These are phyloP conservation scores for Umbelopsis sp. DNA, from an alignment of 371 early-diverging fungal species.

Conservation along the genomic window DNA sequence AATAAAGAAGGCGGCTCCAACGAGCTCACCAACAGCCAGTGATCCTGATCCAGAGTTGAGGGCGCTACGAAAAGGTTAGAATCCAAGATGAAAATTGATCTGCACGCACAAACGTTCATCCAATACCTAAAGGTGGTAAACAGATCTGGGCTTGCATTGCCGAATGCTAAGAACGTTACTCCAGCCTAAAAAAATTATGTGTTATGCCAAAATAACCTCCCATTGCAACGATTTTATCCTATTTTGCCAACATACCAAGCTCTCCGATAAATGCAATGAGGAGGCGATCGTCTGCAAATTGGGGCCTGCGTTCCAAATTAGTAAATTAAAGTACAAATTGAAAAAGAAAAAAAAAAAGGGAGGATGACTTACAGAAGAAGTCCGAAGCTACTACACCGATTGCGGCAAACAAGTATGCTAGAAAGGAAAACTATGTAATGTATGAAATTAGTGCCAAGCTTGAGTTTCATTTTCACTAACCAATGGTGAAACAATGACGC, in stretches of 20 bases:
- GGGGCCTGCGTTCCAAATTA: constrained; percentile 45
- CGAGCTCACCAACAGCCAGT: constrained; percentile 80
- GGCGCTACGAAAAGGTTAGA: constrained; percentile 48
- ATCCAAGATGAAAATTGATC: neutral
- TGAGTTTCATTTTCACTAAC: constrained; percentile 14
- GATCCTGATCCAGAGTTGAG: constrained; percentile 73
- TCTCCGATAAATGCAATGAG: constrained; percentile 65
- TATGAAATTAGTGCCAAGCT: neutral
- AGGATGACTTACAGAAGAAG: constrained; percentile 62
- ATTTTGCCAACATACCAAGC: constrained; percentile 49
- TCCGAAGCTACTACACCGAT: constrained; percentile 72
- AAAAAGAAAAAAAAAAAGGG: too few species aligned
- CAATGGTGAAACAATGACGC: neutral
- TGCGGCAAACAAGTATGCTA: constrained; percentile 62
- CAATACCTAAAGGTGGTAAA: constrained; percentile 74
- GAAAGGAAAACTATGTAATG: constrained; percentile 33
- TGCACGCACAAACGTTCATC: neutral
- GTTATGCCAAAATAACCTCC: constrained; percentile 7
- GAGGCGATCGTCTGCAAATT: constrained; percentile 69
- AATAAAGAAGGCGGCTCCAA: constrained; percentile 82
- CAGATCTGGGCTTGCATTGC: constrained; percentile 85
- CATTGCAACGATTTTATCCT: neutral
- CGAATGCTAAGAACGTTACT: constrained; percentile 84
- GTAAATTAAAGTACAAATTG: too few species aligned
- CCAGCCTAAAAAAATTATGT: constrained; percentile 61